Evolutionary conservation across 805 yeast species (phyloP).

Genomic region (Saccharomycopsis schoenii): DNA sequence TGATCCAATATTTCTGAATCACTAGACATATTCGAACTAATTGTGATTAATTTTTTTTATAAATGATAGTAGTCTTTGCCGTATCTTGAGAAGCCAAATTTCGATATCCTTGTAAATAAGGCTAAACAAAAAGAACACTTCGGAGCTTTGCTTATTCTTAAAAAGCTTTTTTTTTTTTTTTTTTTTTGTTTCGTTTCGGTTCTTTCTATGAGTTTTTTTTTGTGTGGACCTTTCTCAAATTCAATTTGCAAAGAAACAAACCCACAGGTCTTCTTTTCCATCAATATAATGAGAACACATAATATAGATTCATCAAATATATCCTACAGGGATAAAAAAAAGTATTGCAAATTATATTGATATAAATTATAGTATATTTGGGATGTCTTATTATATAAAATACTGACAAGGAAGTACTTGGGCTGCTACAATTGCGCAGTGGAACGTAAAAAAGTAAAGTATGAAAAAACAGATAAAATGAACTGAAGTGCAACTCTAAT

Average conservation of each 20-base stretch:
- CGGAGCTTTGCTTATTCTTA: not conserved
- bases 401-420: not conserved
- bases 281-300: too few species aligned
- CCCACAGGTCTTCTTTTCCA: too few species aligned
- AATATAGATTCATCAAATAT: too few species aligned
- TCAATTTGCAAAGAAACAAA: not conserved
- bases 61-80: not conserved
- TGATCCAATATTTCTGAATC: not conserved
- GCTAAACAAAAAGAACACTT: not conserved
- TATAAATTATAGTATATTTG: not conserved
- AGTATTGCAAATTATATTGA: not conserved
- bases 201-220: not conserved
- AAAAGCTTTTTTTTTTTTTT: too few species aligned
- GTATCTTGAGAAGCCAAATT: not conserved
- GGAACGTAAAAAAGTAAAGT: not conserved
- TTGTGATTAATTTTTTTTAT: not conserved
- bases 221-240: not conserved
- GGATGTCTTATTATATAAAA: not conserved
- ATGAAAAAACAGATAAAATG: not conserved
- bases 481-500: not conserved
- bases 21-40: not conserved
- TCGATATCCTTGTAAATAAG: too few species aligned
- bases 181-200: too few species aligned
- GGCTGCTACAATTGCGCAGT: not conserved
- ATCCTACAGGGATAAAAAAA: not conserved